These are phyloP conservation scores for Casuarina cunninghamiana DNA, from an alignment of 306 rosid species.

Conservation along the genomic window DNA sequence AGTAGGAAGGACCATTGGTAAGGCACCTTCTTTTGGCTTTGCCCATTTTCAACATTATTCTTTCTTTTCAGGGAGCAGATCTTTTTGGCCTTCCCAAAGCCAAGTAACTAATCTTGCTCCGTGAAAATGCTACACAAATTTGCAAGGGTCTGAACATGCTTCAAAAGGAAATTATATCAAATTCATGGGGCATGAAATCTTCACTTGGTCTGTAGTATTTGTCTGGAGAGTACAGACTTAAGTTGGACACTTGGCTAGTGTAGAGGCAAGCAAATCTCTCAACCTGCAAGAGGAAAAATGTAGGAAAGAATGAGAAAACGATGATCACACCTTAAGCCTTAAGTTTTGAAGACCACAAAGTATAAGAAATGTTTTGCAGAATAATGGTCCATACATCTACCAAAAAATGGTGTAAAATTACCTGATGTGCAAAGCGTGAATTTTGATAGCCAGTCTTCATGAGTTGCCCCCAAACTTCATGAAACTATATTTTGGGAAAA, in stretches of 20 bases:
- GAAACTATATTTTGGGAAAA: constrained; percentile 55
- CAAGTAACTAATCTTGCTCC: constrained; percentile 7
- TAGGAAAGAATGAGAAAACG: not conserved
- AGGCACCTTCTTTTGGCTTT: not conserved
- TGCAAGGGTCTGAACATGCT: constrained; percentile 1
- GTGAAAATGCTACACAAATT: constrained; percentile 15
- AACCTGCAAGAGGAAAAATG: constrained; percentile 51
- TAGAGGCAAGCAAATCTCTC: constrained; percentile 98
- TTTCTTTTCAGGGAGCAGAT: not conserved
- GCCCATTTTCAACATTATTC: too few species aligned
- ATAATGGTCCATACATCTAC: not conserved
- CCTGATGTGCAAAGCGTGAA: constrained; percentile 99
- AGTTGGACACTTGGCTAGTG: constrained; percentile 90
- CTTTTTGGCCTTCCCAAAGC: constrained; percentile 23
- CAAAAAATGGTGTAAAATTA: constrained; percentile 30
- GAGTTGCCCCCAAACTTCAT: constrained; percentile 93
- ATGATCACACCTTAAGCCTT: not conserved
- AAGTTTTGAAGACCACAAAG: not conserved
- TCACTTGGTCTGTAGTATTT: constrained; percentile 96
- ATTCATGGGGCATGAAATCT: constrained; percentile 96
- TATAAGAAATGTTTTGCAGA: not conserved
- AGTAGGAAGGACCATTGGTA: not conserved
- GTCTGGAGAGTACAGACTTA: constrained; percentile 82
- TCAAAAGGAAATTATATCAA: constrained; percentile 61
- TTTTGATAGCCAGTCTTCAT: constrained; percentile 98